Percentiles rank a stretch among this genome's conserved stretches.
These are phyloP conservation scores for Starmerella cellae DNA, from an alignment of 805 yeast genomes.

Conservation along the genomic window DNA sequence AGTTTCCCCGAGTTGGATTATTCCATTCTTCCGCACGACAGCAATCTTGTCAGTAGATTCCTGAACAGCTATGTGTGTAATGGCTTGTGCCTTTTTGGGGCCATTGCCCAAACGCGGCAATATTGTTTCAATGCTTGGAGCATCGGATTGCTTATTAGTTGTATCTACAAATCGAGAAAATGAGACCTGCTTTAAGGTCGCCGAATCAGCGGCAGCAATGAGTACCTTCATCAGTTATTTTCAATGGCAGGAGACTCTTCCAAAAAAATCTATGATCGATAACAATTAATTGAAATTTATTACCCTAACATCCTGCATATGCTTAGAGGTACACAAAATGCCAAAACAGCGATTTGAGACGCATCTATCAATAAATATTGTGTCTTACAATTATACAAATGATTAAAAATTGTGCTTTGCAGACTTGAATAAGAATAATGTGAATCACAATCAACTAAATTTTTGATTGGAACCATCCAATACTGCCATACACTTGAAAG, in stretches of 20 bases:
- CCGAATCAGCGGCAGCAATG: slow-evolving; percentile 41
- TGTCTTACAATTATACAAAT: too few relatives aligned
- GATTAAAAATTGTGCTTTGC: too few relatives aligned
- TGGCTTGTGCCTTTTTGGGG: slow-evolving; percentile 5
- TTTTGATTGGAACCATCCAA: slow-evolving; percentile 38
- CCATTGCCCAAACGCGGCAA: slow-evolving; percentile 17
- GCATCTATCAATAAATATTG: too few relatives aligned
- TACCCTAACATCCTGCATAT: too few relatives aligned
- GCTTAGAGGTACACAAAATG: too few relatives aligned
- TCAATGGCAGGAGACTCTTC: too few relatives aligned
- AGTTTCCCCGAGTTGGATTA: slow-evolving; percentile 2
- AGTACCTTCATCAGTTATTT: slow-evolving; percentile 35
- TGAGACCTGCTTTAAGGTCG: slow-evolving; percentile 41
- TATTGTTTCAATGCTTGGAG: slow-evolving; percentile 44
- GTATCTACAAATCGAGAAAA: slow-evolving; percentile 68
- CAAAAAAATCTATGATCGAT: too few relatives aligned
- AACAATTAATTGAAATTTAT: too few relatives aligned
- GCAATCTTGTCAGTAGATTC: slow-evolving; percentile 10
- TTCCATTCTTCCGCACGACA: slow-evolving; percentile 23
- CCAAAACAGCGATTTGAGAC: too few relatives aligned
- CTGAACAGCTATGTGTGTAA: slow-evolving; percentile 10
- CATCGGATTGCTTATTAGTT: slow-evolving; percentile 49
- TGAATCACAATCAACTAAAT: too few relatives aligned
- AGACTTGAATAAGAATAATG: too few relatives aligned
- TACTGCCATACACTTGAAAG: slow-evolving; percentile 85